Evolutionary conservation across 2,329 filamentous ascomycete genomes (phyloP).

Genomic region (Nothomitra cinnamomea): DNA sequence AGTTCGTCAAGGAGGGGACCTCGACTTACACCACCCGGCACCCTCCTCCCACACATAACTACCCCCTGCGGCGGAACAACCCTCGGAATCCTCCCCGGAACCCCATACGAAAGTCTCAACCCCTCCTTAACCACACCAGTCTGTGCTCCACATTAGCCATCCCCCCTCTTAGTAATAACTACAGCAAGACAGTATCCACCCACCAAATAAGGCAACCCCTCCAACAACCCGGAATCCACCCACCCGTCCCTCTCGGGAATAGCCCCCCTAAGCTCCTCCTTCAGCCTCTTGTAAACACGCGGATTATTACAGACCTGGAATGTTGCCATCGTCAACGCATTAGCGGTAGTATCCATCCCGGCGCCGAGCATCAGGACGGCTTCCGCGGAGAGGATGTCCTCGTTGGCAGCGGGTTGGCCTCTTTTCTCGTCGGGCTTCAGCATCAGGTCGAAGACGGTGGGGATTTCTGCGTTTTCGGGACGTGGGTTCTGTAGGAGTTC

Average conservation of each 20-base stretch:
- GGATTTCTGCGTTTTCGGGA: not conserved
- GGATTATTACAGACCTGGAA: slow-evolving; percentile 7
- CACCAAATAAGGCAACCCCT: not conserved
- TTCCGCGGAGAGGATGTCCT: slow-evolving; percentile 7
- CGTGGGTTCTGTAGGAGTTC: not conserved
- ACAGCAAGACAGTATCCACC: not conserved
- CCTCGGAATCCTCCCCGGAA: slow-evolving; percentile 2
- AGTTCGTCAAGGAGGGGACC: not conserved
- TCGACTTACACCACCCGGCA: slow-evolving; percentile 4
- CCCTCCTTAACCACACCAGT: slow-evolving; percentile 4
- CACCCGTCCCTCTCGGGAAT: not conserved
- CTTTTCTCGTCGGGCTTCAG: not conserved
- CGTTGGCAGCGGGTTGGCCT: not conserved
- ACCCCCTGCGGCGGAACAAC: slow-evolving; percentile 5
- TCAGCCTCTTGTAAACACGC: slow-evolving; percentile 5
- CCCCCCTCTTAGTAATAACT: too few relatives aligned
- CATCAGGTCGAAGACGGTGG: not conserved
- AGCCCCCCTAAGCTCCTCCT: slow-evolving; percentile 7
- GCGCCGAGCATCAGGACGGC: slow-evolving; percentile 9
- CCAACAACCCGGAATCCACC: not conserved
- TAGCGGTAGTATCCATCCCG: slow-evolving; percentile 11
- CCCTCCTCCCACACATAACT: slow-evolving; percentile 1
- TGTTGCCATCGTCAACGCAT: slow-evolving; percentile 7
- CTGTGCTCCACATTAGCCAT: not conserved
- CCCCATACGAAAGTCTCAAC: slow-evolving; percentile 6